These are phyloP conservation scores for Colletotrichum neosansevieriae DNA, from an alignment of 2,329 filamentous ascomycete genomes.

Conservation along the genomic window DNA sequence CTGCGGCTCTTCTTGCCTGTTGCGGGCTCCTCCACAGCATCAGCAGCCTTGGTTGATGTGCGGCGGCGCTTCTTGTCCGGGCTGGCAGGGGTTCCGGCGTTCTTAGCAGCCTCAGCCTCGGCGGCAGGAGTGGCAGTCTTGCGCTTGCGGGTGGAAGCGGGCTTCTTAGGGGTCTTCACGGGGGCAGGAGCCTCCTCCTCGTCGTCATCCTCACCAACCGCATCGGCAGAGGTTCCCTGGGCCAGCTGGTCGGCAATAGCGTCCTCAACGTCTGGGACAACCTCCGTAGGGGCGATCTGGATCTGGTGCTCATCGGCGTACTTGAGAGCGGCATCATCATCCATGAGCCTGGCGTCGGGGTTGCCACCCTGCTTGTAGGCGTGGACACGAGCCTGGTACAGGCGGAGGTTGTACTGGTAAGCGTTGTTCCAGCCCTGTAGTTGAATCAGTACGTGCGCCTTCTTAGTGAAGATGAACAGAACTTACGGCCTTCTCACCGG, in stretches of 20 bases:
- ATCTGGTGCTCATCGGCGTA: conserved; percentile 72
- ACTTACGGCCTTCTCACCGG: conserved; percentile 74
- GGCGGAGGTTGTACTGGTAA: conserved; percentile 75
- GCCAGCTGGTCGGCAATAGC: conserved; percentile 71
- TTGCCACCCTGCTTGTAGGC: conserved; percentile 74
- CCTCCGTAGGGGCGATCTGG: conserved; percentile 63
- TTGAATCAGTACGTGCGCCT: conserved; percentile 24
- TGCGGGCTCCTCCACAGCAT: conserved; percentile 60
- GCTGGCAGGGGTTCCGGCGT: conserved; percentile 60
- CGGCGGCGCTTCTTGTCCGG: conserved; percentile 75
- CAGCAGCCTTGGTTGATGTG: conserved; percentile 65
- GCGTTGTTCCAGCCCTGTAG: conserved; percentile 71
- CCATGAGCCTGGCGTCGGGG: conserved; percentile 69
- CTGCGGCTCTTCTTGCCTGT: conserved; percentile 65
- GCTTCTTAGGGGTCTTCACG: conserved; percentile 71
- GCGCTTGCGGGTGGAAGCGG: conserved; percentile 64
- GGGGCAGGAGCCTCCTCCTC: conserved; percentile 54
- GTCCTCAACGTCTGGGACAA: conserved; percentile 59
- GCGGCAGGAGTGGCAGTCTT: conserved; percentile 65
- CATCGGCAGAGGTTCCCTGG: conserved; percentile 53
- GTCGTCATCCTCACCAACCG: conserved; percentile 58
- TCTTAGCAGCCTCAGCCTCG: conserved; percentile 52
- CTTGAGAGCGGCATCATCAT: conserved; percentile 68
- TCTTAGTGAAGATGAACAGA: background rate
- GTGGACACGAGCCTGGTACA: conserved; percentile 75